Conservation (phyloP, 2,329 filamentous ascomycete genomes). For the Xylaria polymorpha region DNA sequence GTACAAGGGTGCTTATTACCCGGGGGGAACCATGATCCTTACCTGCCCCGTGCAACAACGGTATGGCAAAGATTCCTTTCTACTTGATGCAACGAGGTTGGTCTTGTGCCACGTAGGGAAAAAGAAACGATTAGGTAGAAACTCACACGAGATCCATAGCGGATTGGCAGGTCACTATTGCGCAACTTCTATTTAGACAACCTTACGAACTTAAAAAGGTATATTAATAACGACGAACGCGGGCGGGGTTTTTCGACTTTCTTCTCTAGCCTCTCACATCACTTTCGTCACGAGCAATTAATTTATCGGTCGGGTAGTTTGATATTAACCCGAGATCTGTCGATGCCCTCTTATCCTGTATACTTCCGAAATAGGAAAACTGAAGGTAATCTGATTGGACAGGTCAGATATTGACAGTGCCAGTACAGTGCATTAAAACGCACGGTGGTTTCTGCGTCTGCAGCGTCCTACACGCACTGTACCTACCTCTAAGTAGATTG, state of each 20-base stretch:
- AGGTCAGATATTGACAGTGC: neutral
- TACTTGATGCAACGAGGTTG: neutral
- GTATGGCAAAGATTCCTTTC: neutral
- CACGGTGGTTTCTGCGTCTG: neutral
- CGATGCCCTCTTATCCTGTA: neutral
- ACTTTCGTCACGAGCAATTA: neutral
- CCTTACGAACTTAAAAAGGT: neutral
- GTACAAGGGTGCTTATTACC: neutral
- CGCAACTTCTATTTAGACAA: neutral
- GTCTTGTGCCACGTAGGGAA: neutral
- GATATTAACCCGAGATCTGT: neutral
- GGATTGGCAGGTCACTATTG: neutral
- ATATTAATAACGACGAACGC: neutral
- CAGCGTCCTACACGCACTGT: slow-evolving; percentile 12
- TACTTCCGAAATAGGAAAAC: slow-evolving; percentile 25
- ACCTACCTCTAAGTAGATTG: neutral
- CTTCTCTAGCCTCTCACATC: neutral
- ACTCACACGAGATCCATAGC: neutral
- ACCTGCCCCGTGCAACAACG: neutral
- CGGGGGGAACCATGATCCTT: neutral
- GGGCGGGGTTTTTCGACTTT: neutral
- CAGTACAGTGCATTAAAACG: slow-evolving; percentile 4
- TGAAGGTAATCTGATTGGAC: slow-evolving; percentile 21
- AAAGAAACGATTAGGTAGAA: neutral
- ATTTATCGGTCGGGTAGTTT: neutral